Conservation (phyloP, 1,284 basidiomycete species). For the Pseudomicrostroma phylloplanum region DNA sequence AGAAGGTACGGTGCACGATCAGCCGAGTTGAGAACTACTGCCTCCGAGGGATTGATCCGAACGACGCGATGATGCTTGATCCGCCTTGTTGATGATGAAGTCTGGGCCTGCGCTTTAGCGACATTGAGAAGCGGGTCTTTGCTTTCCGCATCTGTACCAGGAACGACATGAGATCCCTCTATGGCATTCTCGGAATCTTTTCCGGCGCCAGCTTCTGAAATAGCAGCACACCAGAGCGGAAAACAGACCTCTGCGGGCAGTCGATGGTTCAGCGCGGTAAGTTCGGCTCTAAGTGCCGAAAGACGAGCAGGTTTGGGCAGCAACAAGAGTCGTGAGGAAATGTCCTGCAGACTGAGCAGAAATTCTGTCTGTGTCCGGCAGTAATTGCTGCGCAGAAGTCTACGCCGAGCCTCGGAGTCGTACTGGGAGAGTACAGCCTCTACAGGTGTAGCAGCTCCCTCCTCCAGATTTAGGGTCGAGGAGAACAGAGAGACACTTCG, state of each 20-base stretch:
- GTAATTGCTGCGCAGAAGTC: slow-evolving; percentile 56
- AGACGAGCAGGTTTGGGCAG: slow-evolving; percentile 90
- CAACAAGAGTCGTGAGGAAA: slow-evolving; percentile 82
- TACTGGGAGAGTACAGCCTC: slow-evolving; percentile 37
- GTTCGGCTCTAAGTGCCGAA: slow-evolving; percentile 86
- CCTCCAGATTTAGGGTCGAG: slow-evolving; percentile 54
- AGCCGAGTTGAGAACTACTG: slow-evolving; percentile 95
- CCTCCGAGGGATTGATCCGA: slow-evolving; percentile 93
- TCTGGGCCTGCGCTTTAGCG: background rate
- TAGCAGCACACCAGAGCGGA: slow-evolving; percentile 76
- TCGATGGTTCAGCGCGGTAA: slow-evolving; percentile 92
- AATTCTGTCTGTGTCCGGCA: slow-evolving; percentile 88
- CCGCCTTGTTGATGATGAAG: too few relatives aligned
- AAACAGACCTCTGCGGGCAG: slow-evolving; percentile 85
- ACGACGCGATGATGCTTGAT: slow-evolving; percentile 80
- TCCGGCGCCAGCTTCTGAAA: slow-evolving; percentile 15
- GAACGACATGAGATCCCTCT: slow-evolving; percentile 54
- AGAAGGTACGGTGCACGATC: slow-evolving; percentile 91
- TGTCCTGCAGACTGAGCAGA: slow-evolving; percentile 79
- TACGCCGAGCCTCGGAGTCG: slow-evolving; percentile 27
- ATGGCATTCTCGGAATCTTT: slow-evolving; percentile 20
- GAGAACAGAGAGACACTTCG: slow-evolving; percentile 53
- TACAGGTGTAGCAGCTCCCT: slow-evolving; percentile 52
- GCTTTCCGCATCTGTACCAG: background rate
- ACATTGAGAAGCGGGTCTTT: background rate